Percentiles rank a stretch among this genome's conserved stretches.
phyloP scores from a whole-genome alignment of 176 grass and related monocot species.

The Avena atlantica region DNA sequence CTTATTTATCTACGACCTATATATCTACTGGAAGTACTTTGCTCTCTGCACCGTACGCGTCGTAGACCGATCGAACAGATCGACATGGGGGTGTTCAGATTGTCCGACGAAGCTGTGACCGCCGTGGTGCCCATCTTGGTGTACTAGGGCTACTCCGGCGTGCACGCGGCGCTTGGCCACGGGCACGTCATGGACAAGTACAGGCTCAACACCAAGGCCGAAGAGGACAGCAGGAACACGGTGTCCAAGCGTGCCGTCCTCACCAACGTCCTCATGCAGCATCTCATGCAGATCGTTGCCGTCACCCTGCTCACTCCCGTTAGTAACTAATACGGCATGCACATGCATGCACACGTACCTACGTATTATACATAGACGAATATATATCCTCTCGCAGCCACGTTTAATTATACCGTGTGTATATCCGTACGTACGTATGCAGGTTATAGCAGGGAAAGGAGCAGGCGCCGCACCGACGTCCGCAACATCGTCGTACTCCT shows the following conservation, averaged over 20 bases:
- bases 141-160: slow-evolving; percentile 54
- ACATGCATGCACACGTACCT: background rate
- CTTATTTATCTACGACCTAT: too few species aligned
- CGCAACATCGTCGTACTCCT: background rate
- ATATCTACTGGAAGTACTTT: too few species aligned
- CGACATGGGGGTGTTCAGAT: background rate
- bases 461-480: background rate
- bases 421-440: background rate
- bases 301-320: too few species aligned
- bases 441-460: background rate
- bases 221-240: slow-evolving; percentile 44
- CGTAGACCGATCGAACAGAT: background rate
- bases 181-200: slow-evolving; percentile 39
- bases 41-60: too few species aligned
- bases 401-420: too few species aligned
- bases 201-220: slow-evolving; percentile 47
- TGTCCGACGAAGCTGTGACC: slow-evolving; percentile 43
- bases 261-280: slow-evolving; percentile 48
- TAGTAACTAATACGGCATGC: background rate
- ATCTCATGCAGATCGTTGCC: too few species aligned
- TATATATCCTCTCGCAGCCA: too few species aligned
- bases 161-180: slow-evolving; percentile 38
- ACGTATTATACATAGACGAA: too few species aligned
- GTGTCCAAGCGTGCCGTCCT: slow-evolving; percentile 51
- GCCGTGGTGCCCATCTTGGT: slow-evolving; percentile 49